Base-by-base conservation (phyloP, 2,329 filamentous ascomycete species). In the Penicillium sp. region DNA sequence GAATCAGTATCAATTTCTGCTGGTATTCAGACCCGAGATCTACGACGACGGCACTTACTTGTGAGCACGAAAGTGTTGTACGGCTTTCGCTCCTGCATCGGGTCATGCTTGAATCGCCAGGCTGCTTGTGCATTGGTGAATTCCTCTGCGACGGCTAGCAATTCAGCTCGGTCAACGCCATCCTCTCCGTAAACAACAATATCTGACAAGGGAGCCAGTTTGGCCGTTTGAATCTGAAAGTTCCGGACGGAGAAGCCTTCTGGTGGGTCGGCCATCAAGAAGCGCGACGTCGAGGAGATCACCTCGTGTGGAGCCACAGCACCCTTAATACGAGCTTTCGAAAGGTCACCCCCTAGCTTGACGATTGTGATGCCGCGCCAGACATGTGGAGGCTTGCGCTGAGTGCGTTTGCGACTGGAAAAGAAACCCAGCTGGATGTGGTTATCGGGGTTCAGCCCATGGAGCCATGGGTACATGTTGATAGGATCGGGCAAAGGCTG, bases 241-340 rank as follows among this genome's bases (percentile, higher is more conserved):
- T 98, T 98, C 46, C 95, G 87, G 44, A 98, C 93, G 4, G 92
- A 96, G 71, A 98, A 98, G 9, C 95, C 95, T 63, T 96, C 91
- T 55, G 80, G 84, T 1, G 95, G 95, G 69, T 99, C 95, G 42
- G 88, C 84, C 44, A 96, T 60, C 91, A 59, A 92, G 78, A 69
- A 99, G 96, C 23, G 87, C 82, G 45, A 83, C 76, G 16, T 75
- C 13, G 79, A 75, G 37, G 86, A 82, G 56, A 98, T 75, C 45
- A 98, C 82, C 74, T 98, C 95, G 1, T 90, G 85, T 0, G 92
- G 89, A 3, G 88, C 83, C 64, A 98, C 85, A 25, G 95, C 92
- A 29, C 93, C 93, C 73, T 96, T 97, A 59, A 99, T 80, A 57
- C 91, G 90, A 19, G 89, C 85, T 35, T 78, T 81, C 19, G 81